These are phyloP conservation scores for Ascoidea rubescens DNA, from an alignment of 805 yeast genomes.

Conservation along the genomic window DNA sequence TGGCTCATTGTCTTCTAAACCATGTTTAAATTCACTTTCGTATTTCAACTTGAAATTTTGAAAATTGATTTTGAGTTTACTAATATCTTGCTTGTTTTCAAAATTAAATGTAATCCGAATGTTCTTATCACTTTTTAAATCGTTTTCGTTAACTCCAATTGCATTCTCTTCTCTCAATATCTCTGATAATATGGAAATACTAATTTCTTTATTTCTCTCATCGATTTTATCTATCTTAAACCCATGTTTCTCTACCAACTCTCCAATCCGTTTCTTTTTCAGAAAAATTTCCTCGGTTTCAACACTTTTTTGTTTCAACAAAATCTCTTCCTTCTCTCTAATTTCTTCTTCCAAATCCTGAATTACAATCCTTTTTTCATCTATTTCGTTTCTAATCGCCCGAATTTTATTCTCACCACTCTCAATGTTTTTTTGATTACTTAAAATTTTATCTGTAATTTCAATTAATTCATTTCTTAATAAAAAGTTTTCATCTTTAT, in stretches of 20 bases:
- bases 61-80: constrained; percentile 3
- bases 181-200: constrained; percentile 17
- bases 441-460: constrained; percentile 5
- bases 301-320: constrained; percentile 9
- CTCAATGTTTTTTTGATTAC: constrained; percentile 1
- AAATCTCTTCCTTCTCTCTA: constrained; percentile 11
- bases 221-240: background rate
- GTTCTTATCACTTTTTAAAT: constrained; percentile 3
- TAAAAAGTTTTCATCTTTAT: constrained; percentile 7
- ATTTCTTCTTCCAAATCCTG: constrained; percentile 8
- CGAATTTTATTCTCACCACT: background rate
- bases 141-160: constrained; percentile 7
- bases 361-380: constrained; percentile 7
- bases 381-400: constrained; percentile 3
- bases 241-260: background rate
- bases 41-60: constrained; percentile 5
- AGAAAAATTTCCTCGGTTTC: constrained; percentile 10
- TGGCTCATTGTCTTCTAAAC: background rate
- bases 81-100: background rate
- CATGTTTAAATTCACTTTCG: background rate
- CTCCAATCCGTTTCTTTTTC: background rate
- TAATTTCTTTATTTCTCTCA: constrained; percentile 9
- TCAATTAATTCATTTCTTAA: constrained; percentile 9
- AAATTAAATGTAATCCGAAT: constrained; percentile 13
- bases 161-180: constrained; percentile 16